Evolutionary conservation across 176 grass and related monocot species (phyloP).

Genomic region (Carex myosuroides): DNA sequence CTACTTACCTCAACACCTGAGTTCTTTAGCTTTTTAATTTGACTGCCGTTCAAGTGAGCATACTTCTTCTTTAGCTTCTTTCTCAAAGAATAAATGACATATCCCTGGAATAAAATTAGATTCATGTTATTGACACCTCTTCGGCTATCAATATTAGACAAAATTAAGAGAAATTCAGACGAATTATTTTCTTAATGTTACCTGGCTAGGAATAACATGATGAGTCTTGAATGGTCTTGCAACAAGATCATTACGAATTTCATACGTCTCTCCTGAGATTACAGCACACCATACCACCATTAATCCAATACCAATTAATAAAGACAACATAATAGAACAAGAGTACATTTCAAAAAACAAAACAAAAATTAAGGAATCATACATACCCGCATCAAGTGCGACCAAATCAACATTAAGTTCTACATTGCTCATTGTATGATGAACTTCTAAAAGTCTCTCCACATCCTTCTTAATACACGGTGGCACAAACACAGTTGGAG

Average conservation of each 20-base stretch:
- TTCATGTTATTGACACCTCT: neutral
- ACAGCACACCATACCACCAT: neutral
- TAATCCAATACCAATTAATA: neutral
- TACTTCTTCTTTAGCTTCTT: constrained; percentile 85
- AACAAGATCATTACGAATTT: constrained; percentile 96
- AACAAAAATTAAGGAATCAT: neutral
- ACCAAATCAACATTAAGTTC: constrained; percentile 72
- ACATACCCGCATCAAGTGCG: constrained; percentile 85
- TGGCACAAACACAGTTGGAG: constrained; percentile 87
- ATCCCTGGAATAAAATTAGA: constrained; percentile 37
- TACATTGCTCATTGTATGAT: constrained; percentile 73
- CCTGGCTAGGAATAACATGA: constrained; percentile 91
- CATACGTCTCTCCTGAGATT: constrained; percentile 83
- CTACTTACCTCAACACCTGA: constrained; percentile 62
- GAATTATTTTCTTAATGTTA: constrained; percentile 24
- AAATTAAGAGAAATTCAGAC: constrained; percentile 11
- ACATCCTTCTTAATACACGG: constrained; percentile 85
- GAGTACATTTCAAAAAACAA: neutral
- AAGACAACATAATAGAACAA: constrained; percentile 23
- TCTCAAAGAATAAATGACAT: constrained; percentile 84
- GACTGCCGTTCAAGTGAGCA: constrained; percentile 72
- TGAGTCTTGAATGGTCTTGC: constrained; percentile 82
- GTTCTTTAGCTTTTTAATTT: constrained; percentile 83
- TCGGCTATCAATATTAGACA: neutral
- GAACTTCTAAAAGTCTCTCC: constrained; percentile 66